These are phyloP conservation scores for Nepenthes mirabilis DNA, from an alignment of 148 eudicot genomes.

Conservation along the genomic window DNA sequence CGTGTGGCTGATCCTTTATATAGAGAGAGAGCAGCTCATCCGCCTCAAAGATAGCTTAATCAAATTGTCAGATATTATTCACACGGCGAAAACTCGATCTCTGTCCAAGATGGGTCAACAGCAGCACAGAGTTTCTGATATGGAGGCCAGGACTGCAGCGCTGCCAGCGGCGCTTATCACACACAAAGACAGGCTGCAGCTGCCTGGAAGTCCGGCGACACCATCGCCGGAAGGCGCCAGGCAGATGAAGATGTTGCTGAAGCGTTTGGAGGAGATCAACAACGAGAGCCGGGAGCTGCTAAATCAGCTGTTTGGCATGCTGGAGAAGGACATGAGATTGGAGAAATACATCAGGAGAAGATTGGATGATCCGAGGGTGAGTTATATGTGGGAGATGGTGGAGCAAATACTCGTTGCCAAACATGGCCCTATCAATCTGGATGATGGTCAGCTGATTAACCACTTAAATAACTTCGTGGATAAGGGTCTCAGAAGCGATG, in stretches of 20 bases:
- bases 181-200: too few species aligned
- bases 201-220: background rate
- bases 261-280: conserved; percentile 3
- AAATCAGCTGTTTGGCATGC: conserved; percentile 3
- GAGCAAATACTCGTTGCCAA: conserved; percentile 5
- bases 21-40: too few species aligned
- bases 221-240: conserved; percentile 5
- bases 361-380: conserved; percentile 1
- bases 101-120: too few species aligned
- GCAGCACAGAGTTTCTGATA: too few species aligned
- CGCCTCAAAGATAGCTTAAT: too few species aligned
- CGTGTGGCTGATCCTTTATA: too few species aligned
- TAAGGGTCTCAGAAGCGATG: background rate
- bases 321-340: conserved; percentile 3
- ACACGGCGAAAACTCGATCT: too few species aligned
- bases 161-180: too few species aligned
- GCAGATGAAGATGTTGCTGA: background rate
- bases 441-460: background rate
- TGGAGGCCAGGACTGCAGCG: too few species aligned
- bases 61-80: too few species aligned
- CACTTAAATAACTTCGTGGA: background rate
- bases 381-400: conserved; percentile 6
- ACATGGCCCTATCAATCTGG: background rate
- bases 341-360: conserved; percentile 1
- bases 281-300: conserved; percentile 3